These are phyloP conservation scores for Scheffersomyces amazonensis DNA, from an alignment of 805 yeast species.

Conservation along the genomic window DNA sequence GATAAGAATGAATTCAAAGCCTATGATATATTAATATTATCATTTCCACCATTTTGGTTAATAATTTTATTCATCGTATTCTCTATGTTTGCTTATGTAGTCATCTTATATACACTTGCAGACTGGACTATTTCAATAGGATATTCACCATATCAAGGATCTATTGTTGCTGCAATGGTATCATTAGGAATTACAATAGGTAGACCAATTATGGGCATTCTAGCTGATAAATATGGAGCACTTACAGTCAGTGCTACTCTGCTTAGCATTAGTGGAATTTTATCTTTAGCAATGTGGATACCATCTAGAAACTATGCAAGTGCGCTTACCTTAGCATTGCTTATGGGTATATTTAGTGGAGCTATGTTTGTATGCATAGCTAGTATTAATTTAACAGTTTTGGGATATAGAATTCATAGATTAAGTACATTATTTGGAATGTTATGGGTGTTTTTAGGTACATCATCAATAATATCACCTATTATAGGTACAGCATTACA, in stretches of 20 bases:
- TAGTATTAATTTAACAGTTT: conserved; percentile 48
- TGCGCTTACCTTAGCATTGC: conserved; percentile 47
- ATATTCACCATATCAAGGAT: conserved; percentile 50
- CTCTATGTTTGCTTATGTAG: conserved; percentile 60
- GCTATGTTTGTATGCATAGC: conserved; percentile 55
- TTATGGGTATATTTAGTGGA: conserved; percentile 61
- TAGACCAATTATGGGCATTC: conserved; percentile 52
- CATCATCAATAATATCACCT: conserved; percentile 54
- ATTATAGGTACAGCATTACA: conserved; percentile 53
- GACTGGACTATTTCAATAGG: conserved; percentile 62
- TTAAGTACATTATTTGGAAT: conserved; percentile 49
- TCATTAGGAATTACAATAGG: conserved; percentile 56
- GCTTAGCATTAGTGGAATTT: conserved; percentile 23
- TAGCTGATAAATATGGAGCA: conserved; percentile 53
- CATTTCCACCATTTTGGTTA: conserved; percentile 41
- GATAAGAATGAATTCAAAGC: conserved; percentile 22
- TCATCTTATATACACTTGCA: conserved; percentile 55
- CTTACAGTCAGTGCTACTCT: conserved; percentile 36
- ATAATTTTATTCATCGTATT: conserved; percentile 39
- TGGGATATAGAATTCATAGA: conserved; percentile 50
- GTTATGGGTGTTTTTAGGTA: conserved; percentile 53
- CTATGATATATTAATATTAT: conserved; percentile 40
- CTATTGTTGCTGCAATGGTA: conserved; percentile 58
- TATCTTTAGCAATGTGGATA: conserved; percentile 35
- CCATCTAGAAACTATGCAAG: conserved; percentile 61